These are phyloP conservation scores for Arxiozyma bovina DNA, from an alignment of 1,139 yeast species.

Conservation along the genomic window DNA sequence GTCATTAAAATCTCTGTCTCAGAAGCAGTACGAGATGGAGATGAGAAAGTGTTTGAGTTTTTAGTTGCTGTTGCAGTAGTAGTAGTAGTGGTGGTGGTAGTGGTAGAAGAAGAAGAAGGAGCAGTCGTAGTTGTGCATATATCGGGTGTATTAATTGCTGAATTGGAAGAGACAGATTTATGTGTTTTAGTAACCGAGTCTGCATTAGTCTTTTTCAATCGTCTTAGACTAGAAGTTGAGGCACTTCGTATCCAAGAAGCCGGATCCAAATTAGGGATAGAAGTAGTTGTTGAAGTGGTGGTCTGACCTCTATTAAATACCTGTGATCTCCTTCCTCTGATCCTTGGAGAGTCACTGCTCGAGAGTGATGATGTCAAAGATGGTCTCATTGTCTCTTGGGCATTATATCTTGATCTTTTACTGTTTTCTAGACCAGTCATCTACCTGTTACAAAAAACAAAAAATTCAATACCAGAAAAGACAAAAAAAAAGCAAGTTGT, in stretches of 20 bases:
- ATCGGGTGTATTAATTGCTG: too few species aligned
- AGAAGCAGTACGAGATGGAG: neutral
- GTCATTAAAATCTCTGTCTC: neutral
- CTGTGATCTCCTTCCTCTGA: conserved; percentile 6
- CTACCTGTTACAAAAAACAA: neutral
- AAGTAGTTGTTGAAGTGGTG: neutral
- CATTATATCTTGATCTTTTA: neutral
- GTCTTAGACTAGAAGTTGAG: conserved; percentile 7
- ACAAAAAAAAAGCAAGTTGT: too few species aligned
- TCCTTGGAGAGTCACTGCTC: neutral
- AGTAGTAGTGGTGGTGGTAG: neutral
- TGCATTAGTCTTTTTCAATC: neutral
- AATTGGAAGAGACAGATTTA: too few species aligned
- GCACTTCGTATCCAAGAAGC: conserved; percentile 10
- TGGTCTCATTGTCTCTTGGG: neutral
- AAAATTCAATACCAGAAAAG: too few species aligned
- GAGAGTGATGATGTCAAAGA: neutral
- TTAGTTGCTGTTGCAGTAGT: neutral
- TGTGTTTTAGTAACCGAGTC: neutral
- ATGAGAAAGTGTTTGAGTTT: neutral
- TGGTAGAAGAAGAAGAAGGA: neutral
- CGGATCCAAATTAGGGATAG: neutral
- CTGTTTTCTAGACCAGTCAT: too few species aligned
- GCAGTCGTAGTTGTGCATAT: neutral
- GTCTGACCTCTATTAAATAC: neutral